Evolutionary conservation across 2,329 filamentous ascomycete species (phyloP).

Genomic region (Sarocladiaceae sp.): DNA sequence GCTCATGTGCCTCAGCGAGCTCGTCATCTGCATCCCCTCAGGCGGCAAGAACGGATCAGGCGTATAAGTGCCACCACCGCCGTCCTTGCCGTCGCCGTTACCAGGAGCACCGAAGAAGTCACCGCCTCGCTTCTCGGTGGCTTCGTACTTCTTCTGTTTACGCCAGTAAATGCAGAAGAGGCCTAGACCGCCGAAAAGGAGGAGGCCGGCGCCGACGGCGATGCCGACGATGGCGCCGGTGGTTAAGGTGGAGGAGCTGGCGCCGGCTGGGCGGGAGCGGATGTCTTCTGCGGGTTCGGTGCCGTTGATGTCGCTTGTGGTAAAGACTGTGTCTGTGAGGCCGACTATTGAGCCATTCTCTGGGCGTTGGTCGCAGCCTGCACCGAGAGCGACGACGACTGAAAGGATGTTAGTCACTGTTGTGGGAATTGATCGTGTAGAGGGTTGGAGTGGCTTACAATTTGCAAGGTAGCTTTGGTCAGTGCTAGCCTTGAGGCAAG

Average conservation of each 20-base stretch:
- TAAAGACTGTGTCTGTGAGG: conserved; percentile 40
- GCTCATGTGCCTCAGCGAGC: conserved; percentile 17
- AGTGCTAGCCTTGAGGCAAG: conserved; percentile 37
- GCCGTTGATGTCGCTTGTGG: conserved; percentile 31
- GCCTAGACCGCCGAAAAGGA: conserved; percentile 35
- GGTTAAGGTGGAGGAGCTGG: conserved; percentile 30
- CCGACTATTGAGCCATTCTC: conserved; percentile 31
- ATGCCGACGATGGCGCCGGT: conserved; percentile 52
- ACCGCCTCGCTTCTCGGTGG: conserved; percentile 19
- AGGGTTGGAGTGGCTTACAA: conserved; percentile 31
- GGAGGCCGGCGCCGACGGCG: conserved; percentile 38
- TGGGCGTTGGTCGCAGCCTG: conserved; percentile 43
- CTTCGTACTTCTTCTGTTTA: conserved; percentile 31
- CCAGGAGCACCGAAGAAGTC: conserved; percentile 9
- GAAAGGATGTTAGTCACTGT: conserved; percentile 11
- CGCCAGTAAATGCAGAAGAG: conserved; percentile 47
- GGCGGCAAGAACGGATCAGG: conserved; percentile 18
- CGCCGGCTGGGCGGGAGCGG: conserved; percentile 20
- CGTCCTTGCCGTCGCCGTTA: conserved; percentile 8
- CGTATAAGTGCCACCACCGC: conserved; percentile 9
- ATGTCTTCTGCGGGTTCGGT: conserved; percentile 26
- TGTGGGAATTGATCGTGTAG: background rate
- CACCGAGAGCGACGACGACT: conserved; percentile 45
- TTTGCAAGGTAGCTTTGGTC: conserved; percentile 42
- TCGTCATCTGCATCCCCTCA: conserved; percentile 22